Evolutionary conservation across 768 basidiomycete species (phyloP).

Genomic region (Leccinum rimulosum): DNA sequence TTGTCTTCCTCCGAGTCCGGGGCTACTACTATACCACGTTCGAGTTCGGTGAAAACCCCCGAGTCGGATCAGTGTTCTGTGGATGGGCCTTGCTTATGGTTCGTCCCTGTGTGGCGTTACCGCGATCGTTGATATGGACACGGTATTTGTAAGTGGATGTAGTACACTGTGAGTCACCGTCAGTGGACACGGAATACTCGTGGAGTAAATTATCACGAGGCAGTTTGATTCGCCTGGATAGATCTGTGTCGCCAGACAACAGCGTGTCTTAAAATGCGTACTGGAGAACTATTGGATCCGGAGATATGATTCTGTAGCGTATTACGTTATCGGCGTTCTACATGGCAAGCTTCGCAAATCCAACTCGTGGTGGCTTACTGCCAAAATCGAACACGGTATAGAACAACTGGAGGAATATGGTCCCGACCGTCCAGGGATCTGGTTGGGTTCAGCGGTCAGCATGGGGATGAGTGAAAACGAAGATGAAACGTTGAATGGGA

Average conservation of each 20-base stretch:
- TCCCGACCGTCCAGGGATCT: not conserved
- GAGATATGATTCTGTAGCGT: not conserved
- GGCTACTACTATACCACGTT: too few relatives aligned
- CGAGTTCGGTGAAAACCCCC: too few relatives aligned
- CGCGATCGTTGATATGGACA: too few relatives aligned
- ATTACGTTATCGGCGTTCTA: not conserved
- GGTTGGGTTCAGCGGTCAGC: not conserved
- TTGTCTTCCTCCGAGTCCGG: too few relatives aligned
- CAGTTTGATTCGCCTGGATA: not conserved
- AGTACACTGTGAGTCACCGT: too few relatives aligned
- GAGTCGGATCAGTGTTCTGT: too few relatives aligned
- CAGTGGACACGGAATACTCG: not conserved
- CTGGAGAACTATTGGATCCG: too few relatives aligned
- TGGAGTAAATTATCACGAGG: not conserved
- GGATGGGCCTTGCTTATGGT: too few relatives aligned
- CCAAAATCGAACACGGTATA: not conserved
- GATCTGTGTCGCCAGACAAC: not conserved
- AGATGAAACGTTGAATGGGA: too few relatives aligned
- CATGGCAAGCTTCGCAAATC: not conserved
- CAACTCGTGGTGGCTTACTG: not conserved
- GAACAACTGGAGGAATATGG: not conserved
- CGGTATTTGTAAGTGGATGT: too few relatives aligned
- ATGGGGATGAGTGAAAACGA: not conserved
- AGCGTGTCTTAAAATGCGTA: not conserved
- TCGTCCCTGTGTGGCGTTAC: too few relatives aligned